phyloP scores from a whole-genome alignment of 1,284 basidiomycete species.

The Naganishia cerealis region DNA sequence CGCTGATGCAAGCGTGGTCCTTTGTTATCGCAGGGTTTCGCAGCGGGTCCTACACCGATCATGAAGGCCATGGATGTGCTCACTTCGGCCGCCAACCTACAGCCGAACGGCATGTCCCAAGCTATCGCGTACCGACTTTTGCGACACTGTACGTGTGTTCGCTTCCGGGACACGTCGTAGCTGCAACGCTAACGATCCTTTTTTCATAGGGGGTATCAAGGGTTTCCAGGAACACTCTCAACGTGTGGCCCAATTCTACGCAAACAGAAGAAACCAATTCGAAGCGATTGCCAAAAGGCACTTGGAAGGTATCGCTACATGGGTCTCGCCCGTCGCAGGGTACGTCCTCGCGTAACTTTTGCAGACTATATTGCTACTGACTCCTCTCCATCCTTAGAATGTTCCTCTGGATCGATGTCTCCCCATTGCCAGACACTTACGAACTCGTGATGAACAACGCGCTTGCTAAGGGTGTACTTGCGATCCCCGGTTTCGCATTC shows the following conservation, averaged over 20 bases:
- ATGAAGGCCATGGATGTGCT: conserved; percentile 72
- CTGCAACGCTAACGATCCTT: background rate
- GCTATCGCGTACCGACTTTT: conserved; percentile 71
- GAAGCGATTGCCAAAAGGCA: conserved; percentile 72
- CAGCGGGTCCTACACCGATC: conserved; percentile 72
- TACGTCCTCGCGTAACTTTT: conserved; percentile 41
- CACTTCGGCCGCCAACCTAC: conserved; percentile 67
- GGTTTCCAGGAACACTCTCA: conserved; percentile 74
- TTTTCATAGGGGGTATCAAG: conserved; percentile 60
- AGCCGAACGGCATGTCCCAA: conserved; percentile 75
- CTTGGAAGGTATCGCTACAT: conserved; percentile 73
- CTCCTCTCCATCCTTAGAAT: conserved; percentile 68
- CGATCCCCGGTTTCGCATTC: conserved; percentile 75
- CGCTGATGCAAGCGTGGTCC: background rate
- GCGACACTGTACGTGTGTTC: conserved; percentile 59
- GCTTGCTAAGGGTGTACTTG: conserved; percentile 76
- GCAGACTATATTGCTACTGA: conserved; percentile 38
- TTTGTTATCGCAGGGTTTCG: conserved; percentile 64
- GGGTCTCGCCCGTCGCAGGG: conserved; percentile 81
- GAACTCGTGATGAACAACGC: conserved; percentile 76
- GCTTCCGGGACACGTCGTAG: background rate
- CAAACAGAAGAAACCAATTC: conserved; percentile 70
- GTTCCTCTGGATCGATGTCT: conserved; percentile 74
- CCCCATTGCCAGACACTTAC: conserved; percentile 63
- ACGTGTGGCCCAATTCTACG: conserved; percentile 75